phyloP scores from a whole-genome alignment of 352 stramenopile species.

The Salisapilia sapeloensis region DNA sequence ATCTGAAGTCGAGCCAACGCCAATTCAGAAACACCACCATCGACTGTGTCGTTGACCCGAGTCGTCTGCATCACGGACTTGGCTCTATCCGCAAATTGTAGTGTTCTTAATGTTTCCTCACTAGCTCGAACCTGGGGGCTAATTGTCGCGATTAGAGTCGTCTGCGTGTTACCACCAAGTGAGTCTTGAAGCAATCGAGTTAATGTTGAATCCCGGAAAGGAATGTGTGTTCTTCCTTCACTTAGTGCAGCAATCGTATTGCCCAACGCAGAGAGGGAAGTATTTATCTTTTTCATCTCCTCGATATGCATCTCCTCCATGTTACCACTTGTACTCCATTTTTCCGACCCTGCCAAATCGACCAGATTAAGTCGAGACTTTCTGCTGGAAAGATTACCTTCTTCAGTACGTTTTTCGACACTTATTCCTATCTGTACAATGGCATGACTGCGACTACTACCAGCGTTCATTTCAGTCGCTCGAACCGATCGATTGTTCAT shows the following conservation, averaged over 20 bases:
- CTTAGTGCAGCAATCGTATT: slow-evolving; percentile 84
- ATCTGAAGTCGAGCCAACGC: slow-evolving; percentile 41
- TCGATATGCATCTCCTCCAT: slow-evolving; percentile 54
- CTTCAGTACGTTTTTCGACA: slow-evolving; percentile 17
- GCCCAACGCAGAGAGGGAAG: slow-evolving; percentile 76
- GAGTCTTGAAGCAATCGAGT: slow-evolving; percentile 79
- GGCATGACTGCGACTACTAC: slow-evolving; percentile 81
- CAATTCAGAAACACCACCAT: slow-evolving; percentile 29
- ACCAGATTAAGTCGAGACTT: slow-evolving; percentile 57
- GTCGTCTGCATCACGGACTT: slow-evolving; percentile 57
- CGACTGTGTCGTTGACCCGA: slow-evolving; percentile 43
- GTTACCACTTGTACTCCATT: slow-evolving; percentile 64
- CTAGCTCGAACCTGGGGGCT: slow-evolving; percentile 16
- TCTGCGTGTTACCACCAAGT: slow-evolving; percentile 52
- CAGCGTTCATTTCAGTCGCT: slow-evolving; percentile 75
- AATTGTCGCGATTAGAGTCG: slow-evolving; percentile 54
- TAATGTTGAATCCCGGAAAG: slow-evolving; percentile 80
- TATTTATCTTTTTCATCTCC: slow-evolving; percentile 86
- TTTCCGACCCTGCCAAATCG: slow-evolving; percentile 62
- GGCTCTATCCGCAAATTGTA: slow-evolving; percentile 64
- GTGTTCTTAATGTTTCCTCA: slow-evolving; percentile 60
- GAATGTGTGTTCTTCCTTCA: slow-evolving; percentile 79
- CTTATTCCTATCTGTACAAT: slow-evolving; percentile 82
- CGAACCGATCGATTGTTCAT: slow-evolving; percentile 45
- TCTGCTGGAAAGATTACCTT: no score